phyloP scores from a whole-genome alignment of 257 asterid genomes.

The Nicotiana benthamiana region DNA sequence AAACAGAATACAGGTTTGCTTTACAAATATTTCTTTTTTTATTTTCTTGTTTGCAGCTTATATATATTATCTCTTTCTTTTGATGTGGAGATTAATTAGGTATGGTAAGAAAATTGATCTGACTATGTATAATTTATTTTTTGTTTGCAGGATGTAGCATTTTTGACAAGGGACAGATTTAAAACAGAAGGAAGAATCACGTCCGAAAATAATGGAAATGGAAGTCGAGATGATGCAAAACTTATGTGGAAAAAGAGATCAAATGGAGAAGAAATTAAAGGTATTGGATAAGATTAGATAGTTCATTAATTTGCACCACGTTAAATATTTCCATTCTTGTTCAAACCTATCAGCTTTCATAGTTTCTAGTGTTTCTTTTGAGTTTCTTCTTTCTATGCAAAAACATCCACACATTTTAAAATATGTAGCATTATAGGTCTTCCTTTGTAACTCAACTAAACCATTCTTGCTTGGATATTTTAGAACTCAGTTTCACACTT shows the following conservation, averaged over 20 bases:
- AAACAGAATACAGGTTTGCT: constrained; percentile 21
- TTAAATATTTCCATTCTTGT: neutral
- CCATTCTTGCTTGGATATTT: neutral
- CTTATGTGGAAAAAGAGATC: neutral
- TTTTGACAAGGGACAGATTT: neutral
- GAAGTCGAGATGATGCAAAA: neutral
- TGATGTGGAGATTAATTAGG: neutral
- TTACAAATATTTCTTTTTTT: neutral
- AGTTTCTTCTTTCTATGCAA: neutral
- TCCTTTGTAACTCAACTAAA: neutral
- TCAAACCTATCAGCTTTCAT: neutral
- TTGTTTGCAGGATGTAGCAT: constrained; percentile 22
- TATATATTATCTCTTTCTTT: neutral
- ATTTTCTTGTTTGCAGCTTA: neutral
- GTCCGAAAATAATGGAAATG: neutral
- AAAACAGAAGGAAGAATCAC: neutral
- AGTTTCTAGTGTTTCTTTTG: neutral
- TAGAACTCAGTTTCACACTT: neutral
- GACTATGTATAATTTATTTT: neutral
- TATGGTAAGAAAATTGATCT: neutral
- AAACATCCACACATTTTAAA: neutral
- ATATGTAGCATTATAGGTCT: neutral
- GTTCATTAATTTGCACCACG: neutral
- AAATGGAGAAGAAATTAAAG: neutral
- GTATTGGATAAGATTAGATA: neutral